Conservation (phyloP, 208 protist species). For the Leishmania amazonensis region DNA sequence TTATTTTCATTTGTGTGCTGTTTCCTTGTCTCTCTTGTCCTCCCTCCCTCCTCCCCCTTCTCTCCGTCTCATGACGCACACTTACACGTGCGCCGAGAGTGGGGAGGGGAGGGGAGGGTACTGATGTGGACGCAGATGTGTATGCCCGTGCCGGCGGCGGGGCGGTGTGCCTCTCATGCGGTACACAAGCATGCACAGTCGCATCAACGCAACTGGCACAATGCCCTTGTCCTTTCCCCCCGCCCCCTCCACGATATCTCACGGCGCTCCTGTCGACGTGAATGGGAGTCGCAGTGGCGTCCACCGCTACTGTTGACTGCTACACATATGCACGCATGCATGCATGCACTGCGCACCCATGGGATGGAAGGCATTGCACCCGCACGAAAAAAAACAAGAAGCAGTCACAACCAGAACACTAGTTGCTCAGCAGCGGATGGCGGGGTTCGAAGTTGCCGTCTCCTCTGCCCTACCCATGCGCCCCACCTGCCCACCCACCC, state of each 20-base stretch:
- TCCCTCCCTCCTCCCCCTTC: neutral
- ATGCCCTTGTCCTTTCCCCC: neutral
- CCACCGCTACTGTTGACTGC: neutral
- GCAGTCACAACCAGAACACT: constrained; percentile 10
- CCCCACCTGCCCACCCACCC: neutral
- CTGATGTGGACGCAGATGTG: neutral
- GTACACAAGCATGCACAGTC: neutral
- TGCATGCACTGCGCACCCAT: neutral
- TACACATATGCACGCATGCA: neutral
- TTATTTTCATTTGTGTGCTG: constrained; percentile 1
- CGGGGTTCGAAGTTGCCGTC: neutral
- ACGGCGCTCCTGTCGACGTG: neutral
- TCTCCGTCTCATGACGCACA: neutral
- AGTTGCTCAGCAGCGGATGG: neutral
- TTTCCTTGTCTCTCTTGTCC: neutral
- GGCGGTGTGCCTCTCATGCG: neutral
- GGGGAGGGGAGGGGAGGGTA: neutral
- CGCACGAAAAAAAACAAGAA: constrained; percentile 12
- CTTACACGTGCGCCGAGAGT: neutral
- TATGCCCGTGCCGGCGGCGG: neutral
- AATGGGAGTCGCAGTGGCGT: neutral
- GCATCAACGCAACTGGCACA: neutral
- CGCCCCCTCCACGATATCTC: neutral
- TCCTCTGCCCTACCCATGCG: constrained; percentile 5
- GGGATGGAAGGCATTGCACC: neutral